These are phyloP conservation scores for Scorias spongiosa DNA, from an alignment of 2,329 filamentous ascomycete genomes.

Conservation along the genomic window DNA sequence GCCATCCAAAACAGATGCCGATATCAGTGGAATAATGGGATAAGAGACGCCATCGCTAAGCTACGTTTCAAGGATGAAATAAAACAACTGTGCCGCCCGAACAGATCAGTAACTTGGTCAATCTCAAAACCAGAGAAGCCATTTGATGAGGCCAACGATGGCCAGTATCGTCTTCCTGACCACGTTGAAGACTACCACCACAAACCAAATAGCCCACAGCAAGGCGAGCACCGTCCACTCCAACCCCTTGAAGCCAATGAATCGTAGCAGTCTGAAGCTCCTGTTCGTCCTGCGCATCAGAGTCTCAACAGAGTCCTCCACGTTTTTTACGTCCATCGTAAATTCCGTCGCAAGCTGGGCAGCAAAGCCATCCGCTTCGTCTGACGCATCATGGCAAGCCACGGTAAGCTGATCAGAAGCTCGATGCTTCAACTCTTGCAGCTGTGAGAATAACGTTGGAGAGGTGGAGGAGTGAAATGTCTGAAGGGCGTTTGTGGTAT, in stretches of 20 bases:
- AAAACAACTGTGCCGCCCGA: too few species aligned
- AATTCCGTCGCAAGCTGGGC: conserved; percentile 62
- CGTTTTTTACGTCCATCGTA: conserved; percentile 63
- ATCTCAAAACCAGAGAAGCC: conserved; percentile 65
- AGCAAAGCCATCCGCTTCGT: conserved; percentile 66
- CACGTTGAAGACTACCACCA: conserved; percentile 62
- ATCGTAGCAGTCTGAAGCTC: conserved; percentile 58
- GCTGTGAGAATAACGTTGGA: conserved; percentile 28
- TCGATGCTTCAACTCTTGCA: conserved; percentile 29
- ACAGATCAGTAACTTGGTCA: too few species aligned
- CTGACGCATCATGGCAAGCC: conserved; percentile 51
- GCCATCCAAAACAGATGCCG: too few species aligned
- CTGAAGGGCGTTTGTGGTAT: conserved; percentile 34
- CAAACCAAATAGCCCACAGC: conserved; percentile 89
- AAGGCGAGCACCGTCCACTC: conserved; percentile 80
- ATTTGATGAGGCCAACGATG: conserved; percentile 46
- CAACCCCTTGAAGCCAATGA: conserved; percentile 63
- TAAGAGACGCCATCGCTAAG: too few species aligned
- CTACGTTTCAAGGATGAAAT: too few species aligned
- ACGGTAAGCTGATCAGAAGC: conserved; percentile 37
- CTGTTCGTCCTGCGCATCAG: conserved; percentile 58
- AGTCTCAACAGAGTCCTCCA: conserved; percentile 57
- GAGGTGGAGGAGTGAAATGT: conserved; percentile 33
- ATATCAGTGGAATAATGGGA: too few species aligned
- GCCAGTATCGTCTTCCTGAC: conserved; percentile 48